Base-by-base conservation (phyloP, 352 stramenopile species). In the Pythium oligandrum region DNA sequence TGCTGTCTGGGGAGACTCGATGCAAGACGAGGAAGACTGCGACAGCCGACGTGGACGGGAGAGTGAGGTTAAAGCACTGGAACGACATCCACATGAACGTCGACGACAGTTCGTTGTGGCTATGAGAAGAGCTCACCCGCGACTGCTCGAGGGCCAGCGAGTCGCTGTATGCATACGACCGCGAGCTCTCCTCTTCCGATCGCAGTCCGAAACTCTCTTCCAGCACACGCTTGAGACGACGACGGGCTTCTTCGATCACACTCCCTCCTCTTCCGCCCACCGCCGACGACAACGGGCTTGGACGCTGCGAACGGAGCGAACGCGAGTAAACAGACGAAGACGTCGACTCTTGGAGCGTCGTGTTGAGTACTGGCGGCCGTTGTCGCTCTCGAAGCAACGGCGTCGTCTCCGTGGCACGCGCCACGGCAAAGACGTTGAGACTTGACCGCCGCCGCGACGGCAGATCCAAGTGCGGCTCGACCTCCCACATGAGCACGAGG, bases 401-500 rank as follows among this genome's bases (percentile, higher is more conserved):
- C 33, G 75, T 87, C 4, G 73, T 66, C 59, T 87, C 63, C 0
- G 54, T 58, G 2, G 54, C 63, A 33, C 61, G 61, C 11, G 53
- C 57, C 4, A 70, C 54, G 30, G 53, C 53, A 3, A 48, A 36
- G 3, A 40, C 59, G 33, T 68, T 75, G 30, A 77, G 68, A 39
- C 73, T 86, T 36, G 78, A 70, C 36, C 72, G 78, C 26, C 77
- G 57, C 3, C 73, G 60, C 1, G 78, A 75, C 34, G 74, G 75
- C 42, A 91, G 73, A 52, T 85, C 71, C 35, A 90, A 58, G 40
- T 80, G 71, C 9, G 83, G 80, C 47, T 94, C 81, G 34, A 92
- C 81, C 33, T 94, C 74, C 79, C 79, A 90, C 83, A 94, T 92
- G n/a, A 94, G 62, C 44, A 88, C 62, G 1, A 94, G 57, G 53